Evolutionary conservation across 1,139 yeast genomes (phyloP), one percentile per base, ranked within the genome.

Genomic region (Geotrichum carabidarum): DNA sequence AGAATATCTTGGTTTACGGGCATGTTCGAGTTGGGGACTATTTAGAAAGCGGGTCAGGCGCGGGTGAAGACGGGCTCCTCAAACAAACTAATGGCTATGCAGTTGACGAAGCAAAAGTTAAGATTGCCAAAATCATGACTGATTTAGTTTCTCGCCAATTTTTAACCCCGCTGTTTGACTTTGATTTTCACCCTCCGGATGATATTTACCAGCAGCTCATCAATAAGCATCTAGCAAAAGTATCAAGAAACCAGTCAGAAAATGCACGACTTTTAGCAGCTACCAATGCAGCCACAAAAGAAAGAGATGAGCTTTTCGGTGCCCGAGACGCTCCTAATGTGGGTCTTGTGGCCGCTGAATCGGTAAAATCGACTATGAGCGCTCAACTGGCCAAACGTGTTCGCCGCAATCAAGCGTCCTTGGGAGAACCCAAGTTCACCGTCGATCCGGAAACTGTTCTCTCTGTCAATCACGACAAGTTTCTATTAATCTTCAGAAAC

Each of bases 11-110:
- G 63, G 78, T 75, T 51, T 76, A 76, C 73, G 98, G 80, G 1
- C 85, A 84, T 62, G 69, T 90, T 54, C 77, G 82, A 15, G 72
- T 83, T 1, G 71, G 73, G 1, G 91, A 87, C 59, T 87, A 83
- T 63, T 59, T 85, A 45, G 71, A 70, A 8, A 72, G 74, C 2
- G 63, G 69, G 56, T 14, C 60, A 65, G 67, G 73, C 54, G 69
- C 64, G 12, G 58, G 58, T 50, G 50, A 31, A 4, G 43, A 40
- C 12, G 27, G 27, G 27, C 3, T 5, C 27, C 27, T 22, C 27
- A 5, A 3, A 22, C 27, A 22, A 5, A 44, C 41, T 37, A 31
- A 43, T 30, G 53, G 34, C 9, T 42, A 42, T 40, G 67, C 63
- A 22, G 61, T 65, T 12, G 64, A 67, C 48, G 62, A 64, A 4